Evolutionary conservation across 1,284 basidiomycete species (phyloP).

Genomic region (Caloboletus firmus): DNA sequence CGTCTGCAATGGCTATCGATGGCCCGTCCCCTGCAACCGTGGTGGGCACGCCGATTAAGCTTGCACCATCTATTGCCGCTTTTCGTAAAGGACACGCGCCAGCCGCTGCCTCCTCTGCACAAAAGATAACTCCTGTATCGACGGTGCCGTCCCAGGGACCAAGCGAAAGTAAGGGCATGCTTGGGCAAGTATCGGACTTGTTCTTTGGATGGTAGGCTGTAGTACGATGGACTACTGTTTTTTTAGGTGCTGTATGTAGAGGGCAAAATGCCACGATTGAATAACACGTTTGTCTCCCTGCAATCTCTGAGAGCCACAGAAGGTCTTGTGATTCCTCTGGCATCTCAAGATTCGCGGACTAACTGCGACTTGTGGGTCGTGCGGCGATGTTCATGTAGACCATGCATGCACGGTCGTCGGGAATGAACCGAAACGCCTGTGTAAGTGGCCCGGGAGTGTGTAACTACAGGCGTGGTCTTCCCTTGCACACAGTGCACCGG

Average conservation of each 20-base stretch:
- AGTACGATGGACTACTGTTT: constrained; percentile 18
- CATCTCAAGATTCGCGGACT: neutral
- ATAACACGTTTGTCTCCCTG: neutral
- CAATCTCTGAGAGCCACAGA: neutral
- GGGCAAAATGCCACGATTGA: neutral
- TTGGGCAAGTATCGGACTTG: constrained; percentile 73
- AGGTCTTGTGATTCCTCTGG: neutral
- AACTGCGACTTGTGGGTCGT: neutral
- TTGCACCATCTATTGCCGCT: constrained; percentile 67
- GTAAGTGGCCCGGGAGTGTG: neutral
- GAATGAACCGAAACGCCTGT: neutral
- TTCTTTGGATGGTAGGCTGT: constrained; percentile 79
- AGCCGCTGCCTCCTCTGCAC: constrained; percentile 36
- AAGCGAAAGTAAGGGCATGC: constrained; percentile 53
- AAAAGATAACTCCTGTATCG: constrained; percentile 23
- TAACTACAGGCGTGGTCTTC: neutral
- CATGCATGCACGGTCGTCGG: neutral
- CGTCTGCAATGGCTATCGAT: constrained; percentile 48
- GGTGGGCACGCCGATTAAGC: constrained; percentile 63
- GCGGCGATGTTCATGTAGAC: neutral
- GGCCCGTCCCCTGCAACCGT: constrained; percentile 38
- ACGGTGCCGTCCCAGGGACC: constrained; percentile 19
- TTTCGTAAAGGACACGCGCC: constrained; percentile 52
- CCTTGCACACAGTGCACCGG: neutral
- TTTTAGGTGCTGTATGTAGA: neutral